Conservation (phyloP, 306 rosid genomes). For the Rosa persica region DNA sequence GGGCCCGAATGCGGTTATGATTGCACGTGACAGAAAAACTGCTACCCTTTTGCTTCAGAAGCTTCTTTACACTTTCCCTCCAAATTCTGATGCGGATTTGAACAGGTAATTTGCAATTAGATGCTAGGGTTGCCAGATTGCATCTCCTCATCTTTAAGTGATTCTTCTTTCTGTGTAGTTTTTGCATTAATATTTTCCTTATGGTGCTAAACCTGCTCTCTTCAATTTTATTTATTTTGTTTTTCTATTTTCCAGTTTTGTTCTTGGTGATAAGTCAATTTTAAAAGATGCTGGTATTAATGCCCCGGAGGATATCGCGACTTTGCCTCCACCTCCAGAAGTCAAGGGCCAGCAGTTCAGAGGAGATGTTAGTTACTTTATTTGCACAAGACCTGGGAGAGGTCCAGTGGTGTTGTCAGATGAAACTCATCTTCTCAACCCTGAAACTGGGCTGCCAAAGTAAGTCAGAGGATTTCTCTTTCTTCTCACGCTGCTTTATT, state of each 20-base stretch:
- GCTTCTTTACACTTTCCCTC: slow-evolving; percentile 90
- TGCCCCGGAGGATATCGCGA: slow-evolving; percentile 56
- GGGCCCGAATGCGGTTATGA: slow-evolving; percentile 93
- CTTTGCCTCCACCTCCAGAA: slow-evolving; percentile 78
- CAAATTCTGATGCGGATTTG: slow-evolving; percentile 68
- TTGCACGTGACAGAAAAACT: slow-evolving; percentile 80
- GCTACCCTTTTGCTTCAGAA: slow-evolving; percentile 81
- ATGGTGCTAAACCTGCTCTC: neutral
- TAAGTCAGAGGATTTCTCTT: slow-evolving; percentile 27
- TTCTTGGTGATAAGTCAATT: slow-evolving; percentile 82
- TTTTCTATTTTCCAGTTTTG: slow-evolving; percentile 49
- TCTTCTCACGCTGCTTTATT: slow-evolving; percentile 24
- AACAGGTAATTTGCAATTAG: slow-evolving; percentile 48
- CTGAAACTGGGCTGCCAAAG: slow-evolving; percentile 80
- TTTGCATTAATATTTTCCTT: slow-evolving; percentile 20
- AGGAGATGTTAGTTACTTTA: slow-evolving; percentile 92
- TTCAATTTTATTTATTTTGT: neutral
- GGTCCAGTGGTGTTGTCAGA: slow-evolving; percentile 86
- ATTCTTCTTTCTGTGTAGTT: neutral
- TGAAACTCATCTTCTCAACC: slow-evolving; percentile 68
- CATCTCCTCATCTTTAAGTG: neutral
- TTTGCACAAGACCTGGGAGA: slow-evolving; percentile 91
- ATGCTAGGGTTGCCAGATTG: neutral
- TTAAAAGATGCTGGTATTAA: slow-evolving; percentile 77
- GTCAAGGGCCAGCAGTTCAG: slow-evolving; percentile 65